Percentiles rank a stretch among this genome's conserved stretches.
Evolutionary conservation across 2,329 filamentous ascomycete genomes (phyloP).

Genomic region (Aspergillus costaricaensis): DNA sequence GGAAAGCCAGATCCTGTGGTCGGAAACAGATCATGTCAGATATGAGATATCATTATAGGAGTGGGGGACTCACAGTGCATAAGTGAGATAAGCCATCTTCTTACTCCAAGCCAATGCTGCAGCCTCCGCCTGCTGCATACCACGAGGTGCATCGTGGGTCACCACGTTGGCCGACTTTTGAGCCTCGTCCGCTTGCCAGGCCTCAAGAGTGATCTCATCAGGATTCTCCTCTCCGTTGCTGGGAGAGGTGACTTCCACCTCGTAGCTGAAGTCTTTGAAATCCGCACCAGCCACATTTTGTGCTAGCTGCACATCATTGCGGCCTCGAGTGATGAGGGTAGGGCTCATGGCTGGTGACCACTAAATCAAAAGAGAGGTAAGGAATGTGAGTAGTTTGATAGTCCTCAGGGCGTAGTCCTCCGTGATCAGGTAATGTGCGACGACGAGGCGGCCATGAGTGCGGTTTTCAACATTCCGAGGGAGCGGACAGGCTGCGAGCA

Average conservation of each 20-base stretch:
- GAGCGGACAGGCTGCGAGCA: not conserved
- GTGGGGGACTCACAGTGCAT: not conserved
- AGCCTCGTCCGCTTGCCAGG: not conserved
- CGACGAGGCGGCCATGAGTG: not conserved
- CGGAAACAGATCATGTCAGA: not conserved
- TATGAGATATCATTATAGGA: slow-evolving; percentile 15
- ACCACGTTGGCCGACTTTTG: not conserved
- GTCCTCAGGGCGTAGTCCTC: not conserved
- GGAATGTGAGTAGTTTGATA: too few species aligned
- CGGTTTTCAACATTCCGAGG: not conserved
- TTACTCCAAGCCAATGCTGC: not conserved
- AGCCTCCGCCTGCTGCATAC: slow-evolving; percentile 10
- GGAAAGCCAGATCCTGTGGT: slow-evolving; percentile 46
- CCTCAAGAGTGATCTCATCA: slow-evolving; percentile 4
- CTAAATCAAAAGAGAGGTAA: not conserved
- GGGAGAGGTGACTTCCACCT: slow-evolving; percentile 1
- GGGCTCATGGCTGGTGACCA: slow-evolving; percentile 5
- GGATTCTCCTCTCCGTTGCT: not conserved
- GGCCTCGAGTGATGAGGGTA: slow-evolving; percentile 8
- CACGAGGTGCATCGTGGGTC: slow-evolving; percentile 12
- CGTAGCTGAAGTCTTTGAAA: slow-evolving; percentile 7
- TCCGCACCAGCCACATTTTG: slow-evolving; percentile 11
- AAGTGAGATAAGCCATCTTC: not conserved
- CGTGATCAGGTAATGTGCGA: not conserved
- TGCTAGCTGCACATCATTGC: slow-evolving; percentile 12